Evolutionary conservation across 805 yeast species (phyloP), one percentile per base, ranked within the genome.

Genomic region (Candida sithepensis): DNA sequence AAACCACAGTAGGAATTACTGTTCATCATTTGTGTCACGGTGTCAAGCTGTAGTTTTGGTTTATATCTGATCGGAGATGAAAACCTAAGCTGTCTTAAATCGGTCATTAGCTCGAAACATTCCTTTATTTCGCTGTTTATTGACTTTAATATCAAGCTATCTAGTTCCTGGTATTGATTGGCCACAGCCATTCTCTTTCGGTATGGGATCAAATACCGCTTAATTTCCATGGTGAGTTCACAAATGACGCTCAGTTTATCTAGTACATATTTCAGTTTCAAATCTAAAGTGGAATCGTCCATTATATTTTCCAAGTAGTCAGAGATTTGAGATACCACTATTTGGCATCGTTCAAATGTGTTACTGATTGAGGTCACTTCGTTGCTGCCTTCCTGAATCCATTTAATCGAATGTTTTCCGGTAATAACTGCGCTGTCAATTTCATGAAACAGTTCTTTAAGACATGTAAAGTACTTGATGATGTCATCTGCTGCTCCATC

Each of bases 91-190:
- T 72, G 72, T 45, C 69, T 71, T 10, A 73, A 61, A 44, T 65
- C 66, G 41, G 69, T 57, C 28, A 73, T 63, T 36, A 58, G 57
- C 45, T 66, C 62, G 39, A 66, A 58, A 50, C 72, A 70, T 19
- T 58, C 57, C 26, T 64, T 68, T 19, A 77, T 61, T 44, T 75
- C 76, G 2, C 53, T 57, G 26, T 67, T 64, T 18, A 77, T 66
- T 3, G 79, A 67, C 32, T 66, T 67, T 61, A 78, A 68, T 20
- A 75, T 71, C 28, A 62, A 59, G 22, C 58, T 55, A 33, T 64
- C 66, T 20, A 78, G 67, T 49, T 78, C 83, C 47, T 67, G 59
- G 54, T 67, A 75, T 49, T 75, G 79, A 13, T 67, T 59, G 1
- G 73, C 64, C 3, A 73, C 60, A 46, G 71, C 78, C 5, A 74